Evolutionary conservation across 768 basidiomycete genomes (phyloP).

Genomic region (Russula abietina): DNA sequence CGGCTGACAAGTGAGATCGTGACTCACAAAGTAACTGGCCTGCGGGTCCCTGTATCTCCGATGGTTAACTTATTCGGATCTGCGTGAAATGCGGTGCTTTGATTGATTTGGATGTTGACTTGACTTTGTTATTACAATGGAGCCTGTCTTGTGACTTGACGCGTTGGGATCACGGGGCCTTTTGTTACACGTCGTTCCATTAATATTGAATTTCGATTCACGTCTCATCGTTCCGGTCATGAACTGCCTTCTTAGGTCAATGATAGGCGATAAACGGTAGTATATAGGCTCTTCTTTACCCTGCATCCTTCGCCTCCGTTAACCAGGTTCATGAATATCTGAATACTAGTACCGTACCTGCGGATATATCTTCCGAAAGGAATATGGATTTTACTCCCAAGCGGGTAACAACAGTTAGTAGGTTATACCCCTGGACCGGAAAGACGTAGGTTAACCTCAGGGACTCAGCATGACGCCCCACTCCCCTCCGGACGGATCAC

Average conservation of each 20-base stretch:
- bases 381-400: neutral
- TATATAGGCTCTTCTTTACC: neutral
- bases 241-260: slow-evolving; percentile 2
- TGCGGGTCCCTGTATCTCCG: neutral
- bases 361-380: neutral
- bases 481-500: too few species aligned
- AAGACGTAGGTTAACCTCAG: too few species aligned
- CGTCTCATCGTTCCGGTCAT: neutral
- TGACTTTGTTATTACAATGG: neutral
- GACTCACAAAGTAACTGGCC: neutral
- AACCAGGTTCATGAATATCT: neutral
- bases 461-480: too few species aligned
- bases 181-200: too few species aligned
- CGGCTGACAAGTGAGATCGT: slow-evolving; percentile 6
- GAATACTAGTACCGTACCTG: too few species aligned
- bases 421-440: too few species aligned
- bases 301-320: neutral
- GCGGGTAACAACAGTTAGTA: neutral
- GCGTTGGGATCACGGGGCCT: neutral
- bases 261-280: neutral
- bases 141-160: neutral
- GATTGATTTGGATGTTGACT: slow-evolving; percentile 4
- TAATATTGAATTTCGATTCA: neutral
- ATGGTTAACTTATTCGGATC: neutral
- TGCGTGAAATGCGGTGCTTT: slow-evolving; percentile 7